Evolutionary conservation across 2,329 filamentous ascomycete genomes (phyloP).

Genomic region (Zasmidium angulare): DNA sequence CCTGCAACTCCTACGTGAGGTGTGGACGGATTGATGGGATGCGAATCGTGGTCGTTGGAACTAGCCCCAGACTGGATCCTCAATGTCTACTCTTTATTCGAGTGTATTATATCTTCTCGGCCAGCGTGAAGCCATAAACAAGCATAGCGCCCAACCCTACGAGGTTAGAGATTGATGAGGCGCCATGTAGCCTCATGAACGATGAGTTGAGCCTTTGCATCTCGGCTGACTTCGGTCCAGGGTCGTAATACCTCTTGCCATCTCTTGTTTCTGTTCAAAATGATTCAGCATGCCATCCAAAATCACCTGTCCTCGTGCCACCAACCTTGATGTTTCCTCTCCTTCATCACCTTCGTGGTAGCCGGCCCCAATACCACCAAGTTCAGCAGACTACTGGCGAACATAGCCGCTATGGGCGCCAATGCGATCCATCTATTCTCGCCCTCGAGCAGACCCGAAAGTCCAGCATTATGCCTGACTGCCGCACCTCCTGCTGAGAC

Average conservation of each 20-base stretch:
- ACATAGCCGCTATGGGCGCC: conserved; percentile 67
- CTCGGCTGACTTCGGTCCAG: conserved; percentile 75
- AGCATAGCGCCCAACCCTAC: conserved; percentile 67
- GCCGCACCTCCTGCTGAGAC: conserved; percentile 24
- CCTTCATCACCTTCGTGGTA: conserved; percentile 71
- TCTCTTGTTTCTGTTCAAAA: conserved; percentile 69
- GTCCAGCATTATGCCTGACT: conserved; percentile 28
- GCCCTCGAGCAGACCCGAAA: conserved; percentile 51
- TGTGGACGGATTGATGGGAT: neutral
- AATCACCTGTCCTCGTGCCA: conserved; percentile 7
- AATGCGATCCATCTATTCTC: conserved; percentile 65
- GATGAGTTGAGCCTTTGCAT: conserved; percentile 78
- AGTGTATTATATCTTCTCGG: conserved; percentile 52
- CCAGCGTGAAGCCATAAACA: conserved; percentile 75
- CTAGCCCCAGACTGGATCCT: no score
- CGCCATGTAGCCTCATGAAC: conserved; percentile 77
- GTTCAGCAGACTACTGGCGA: conserved; percentile 71
- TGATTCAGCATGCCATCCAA: conserved; percentile 2
- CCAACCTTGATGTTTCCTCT: conserved; percentile 76
- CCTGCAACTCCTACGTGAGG: neutral
- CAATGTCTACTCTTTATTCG: no score
- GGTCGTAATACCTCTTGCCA: conserved; percentile 82
- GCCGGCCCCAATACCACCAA: conserved; percentile 69
- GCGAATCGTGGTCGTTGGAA: no score
- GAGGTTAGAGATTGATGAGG: conserved; percentile 78